phyloP scores from a whole-genome alignment of 2,329 filamentous ascomycete genomes.

The Diaporthe aspalathi region DNA sequence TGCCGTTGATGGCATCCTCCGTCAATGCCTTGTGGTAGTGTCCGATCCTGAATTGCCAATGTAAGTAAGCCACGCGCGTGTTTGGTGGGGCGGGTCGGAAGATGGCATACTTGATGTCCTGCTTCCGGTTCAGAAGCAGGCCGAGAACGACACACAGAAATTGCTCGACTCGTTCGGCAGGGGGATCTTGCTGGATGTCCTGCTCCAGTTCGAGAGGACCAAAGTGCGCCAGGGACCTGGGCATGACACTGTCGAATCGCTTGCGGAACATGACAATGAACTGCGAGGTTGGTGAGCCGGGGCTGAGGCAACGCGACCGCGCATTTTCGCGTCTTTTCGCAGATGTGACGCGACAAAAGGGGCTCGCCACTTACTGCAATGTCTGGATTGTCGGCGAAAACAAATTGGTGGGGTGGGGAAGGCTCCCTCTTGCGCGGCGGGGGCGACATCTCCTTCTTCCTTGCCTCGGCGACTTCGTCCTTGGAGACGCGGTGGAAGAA shows the following conservation, averaged over 20 bases:
- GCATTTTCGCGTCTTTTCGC: constrained; percentile 62
- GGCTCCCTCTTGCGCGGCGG: constrained; percentile 82
- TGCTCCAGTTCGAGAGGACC: constrained; percentile 95
- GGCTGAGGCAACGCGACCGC: constrained; percentile 55
- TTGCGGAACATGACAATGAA: constrained; percentile 99
- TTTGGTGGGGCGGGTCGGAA: constrained; percentile 8
- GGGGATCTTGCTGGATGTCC: constrained; percentile 81
- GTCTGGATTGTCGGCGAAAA: constrained; percentile 88
- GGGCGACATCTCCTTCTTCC: constrained; percentile 65
- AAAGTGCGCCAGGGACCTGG: constrained; percentile 87
- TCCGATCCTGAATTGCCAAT: constrained; percentile 73
- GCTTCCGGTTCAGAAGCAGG: constrained; percentile 94
- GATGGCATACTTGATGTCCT: constrained; percentile 89
- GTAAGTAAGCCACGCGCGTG: constrained; percentile 33
- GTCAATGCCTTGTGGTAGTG: constrained; percentile 88
- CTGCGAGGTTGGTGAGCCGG: constrained; percentile 61
- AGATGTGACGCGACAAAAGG: constrained; percentile 53
- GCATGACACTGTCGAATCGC: constrained; percentile 90
- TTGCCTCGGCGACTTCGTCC: constrained; percentile 54
- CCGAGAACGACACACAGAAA: constrained; percentile 90
- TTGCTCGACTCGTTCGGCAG: constrained; percentile 86
- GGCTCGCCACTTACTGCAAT: constrained; percentile 80
- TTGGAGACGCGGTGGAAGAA: constrained; percentile 72
- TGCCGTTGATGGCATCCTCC: constrained; percentile 83
- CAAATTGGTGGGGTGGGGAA: constrained; percentile 90